Base-by-base conservation (phyloP, 768 basidiomycete species). In the Mycena haematopus region DNA sequence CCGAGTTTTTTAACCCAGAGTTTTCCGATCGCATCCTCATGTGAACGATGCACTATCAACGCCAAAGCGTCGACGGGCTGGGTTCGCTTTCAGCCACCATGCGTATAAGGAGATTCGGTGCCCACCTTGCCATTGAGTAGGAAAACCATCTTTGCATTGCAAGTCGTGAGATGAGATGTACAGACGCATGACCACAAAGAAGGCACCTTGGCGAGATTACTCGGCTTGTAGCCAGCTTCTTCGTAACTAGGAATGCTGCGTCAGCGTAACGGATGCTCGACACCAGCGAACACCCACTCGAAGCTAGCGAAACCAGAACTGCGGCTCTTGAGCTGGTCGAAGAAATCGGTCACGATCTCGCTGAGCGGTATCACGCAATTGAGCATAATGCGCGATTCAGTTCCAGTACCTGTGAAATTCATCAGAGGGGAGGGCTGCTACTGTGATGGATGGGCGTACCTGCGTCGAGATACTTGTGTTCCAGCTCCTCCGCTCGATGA, bases 261-360 rank as follows among this genome's bases (percentile, higher is more conserved):
- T 19, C 22, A 33, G 22, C 45, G 2, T 21, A 27, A 24, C 31
- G 31, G 35, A 46, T 3, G 13, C 24, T 9, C 1, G 1, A 1
- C 21, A 24, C 25, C 56, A 15, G 13, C 55, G 38, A 53, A 21
- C 56, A 82, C 89, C 68, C 65, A 95, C 92, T 95, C 94, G 73
- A 96, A 96, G 72, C 91, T 93, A 19, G 93, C 93, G 72, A 91
- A 95, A 10, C 93, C 95, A 13, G 91, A 95, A 71, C 91, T 93
- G 55, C 94, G 85, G 70, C 93, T 90, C 77, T 99, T 99, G 57
- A 99, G 83, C 71, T 92, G 87, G 73, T 96, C 92, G 73, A 97
- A 99, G 74, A 99, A 99, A 75, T 95, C 88, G 2, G 92, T 93
- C 3, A 99, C 94, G 58, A 99, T 92, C 75, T 96, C 94, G 70